A percentile compares a stretch with the other conserved stretches of the same genome.
Evolutionary conservation across 345 rosid species (phyloP).

Genomic region (Erodium maritimum): DNA sequence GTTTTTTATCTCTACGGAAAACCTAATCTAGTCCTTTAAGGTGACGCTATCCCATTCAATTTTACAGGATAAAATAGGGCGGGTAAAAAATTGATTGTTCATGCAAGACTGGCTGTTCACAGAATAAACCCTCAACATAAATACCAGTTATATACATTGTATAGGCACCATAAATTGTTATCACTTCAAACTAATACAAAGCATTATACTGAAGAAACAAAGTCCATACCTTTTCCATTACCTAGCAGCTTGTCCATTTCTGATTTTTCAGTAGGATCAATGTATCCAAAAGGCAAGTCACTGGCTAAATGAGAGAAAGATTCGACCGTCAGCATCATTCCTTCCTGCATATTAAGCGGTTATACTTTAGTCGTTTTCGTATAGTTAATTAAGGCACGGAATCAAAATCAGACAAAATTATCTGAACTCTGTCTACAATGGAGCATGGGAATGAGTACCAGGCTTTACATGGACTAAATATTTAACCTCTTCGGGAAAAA

Average conservation of each 20-base stretch:
- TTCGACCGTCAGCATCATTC: slow-evolving; percentile 48
- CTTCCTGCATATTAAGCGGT: slow-evolving; percentile 47
- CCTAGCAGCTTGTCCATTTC: slow-evolving; percentile 75
- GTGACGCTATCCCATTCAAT: neutral
- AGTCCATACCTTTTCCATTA: slow-evolving; percentile 64
- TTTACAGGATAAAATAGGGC: neutral
- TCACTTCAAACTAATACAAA: neutral
- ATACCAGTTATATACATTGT: slow-evolving; percentile 7
- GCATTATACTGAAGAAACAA: slow-evolving; percentile 6
- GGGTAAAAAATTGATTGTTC: neutral
- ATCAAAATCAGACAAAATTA: neutral
- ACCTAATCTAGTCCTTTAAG: neutral
- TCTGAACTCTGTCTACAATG: neutral
- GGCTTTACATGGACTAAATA: neutral
- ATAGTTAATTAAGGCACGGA: neutral
- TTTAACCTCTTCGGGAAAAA: slow-evolving; percentile 1
- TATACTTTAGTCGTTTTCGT: neutral
- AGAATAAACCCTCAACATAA: slow-evolving; percentile 1
- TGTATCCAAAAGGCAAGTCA: slow-evolving; percentile 20
- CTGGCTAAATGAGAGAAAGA: slow-evolving; percentile 52
- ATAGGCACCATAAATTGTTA: neutral
- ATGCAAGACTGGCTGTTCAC: neutral
- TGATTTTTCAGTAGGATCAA: slow-evolving; percentile 30
- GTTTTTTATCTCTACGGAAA: neutral
- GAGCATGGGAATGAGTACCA: neutral